Conservation (phyloP, 1,284 basidiomycete genomes). For the Jaminaea rosea region DNA sequence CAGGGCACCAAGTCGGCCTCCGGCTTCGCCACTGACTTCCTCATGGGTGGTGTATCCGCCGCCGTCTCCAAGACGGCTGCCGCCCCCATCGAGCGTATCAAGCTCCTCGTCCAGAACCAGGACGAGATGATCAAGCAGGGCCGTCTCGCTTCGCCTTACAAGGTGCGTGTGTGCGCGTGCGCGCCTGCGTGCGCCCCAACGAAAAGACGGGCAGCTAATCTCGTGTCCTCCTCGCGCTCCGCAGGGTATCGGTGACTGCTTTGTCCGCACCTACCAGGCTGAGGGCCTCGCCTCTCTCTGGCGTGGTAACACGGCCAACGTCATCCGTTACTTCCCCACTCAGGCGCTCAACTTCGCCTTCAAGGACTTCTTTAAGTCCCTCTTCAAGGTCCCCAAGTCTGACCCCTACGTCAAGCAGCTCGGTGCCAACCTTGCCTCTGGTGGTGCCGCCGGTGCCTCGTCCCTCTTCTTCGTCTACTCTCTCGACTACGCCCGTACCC, state of each 20-base stretch:
- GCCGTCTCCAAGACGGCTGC: slow-evolving; percentile 48
- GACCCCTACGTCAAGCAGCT: slow-evolving; percentile 47
- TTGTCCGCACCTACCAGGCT: slow-evolving; percentile 46
- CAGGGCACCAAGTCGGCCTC: slow-evolving; percentile 25
- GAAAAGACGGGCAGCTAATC: too few species aligned
- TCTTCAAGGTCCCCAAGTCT: slow-evolving; percentile 44
- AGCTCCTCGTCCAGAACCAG: slow-evolving; percentile 49
- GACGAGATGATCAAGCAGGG: slow-evolving; percentile 49
- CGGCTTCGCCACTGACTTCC: slow-evolving; percentile 43
- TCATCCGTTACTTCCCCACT: slow-evolving; percentile 48
- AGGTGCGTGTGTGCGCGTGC: too few species aligned
- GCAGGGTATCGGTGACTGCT: slow-evolving; percentile 46
- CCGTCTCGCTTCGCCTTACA: slow-evolving; percentile 46
- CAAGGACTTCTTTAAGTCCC: slow-evolving; percentile 48
- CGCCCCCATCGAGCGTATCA: slow-evolving; percentile 48
- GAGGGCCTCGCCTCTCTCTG: slow-evolving; percentile 47
- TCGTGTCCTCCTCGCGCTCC: neutral
- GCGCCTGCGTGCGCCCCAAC: too few species aligned
- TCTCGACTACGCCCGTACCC: slow-evolving; percentile 48
- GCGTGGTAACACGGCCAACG: slow-evolving; percentile 48
- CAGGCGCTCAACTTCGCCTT: slow-evolving; percentile 47
- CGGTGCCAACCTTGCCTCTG: slow-evolving; percentile 45
- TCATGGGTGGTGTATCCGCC: slow-evolving; percentile 40
- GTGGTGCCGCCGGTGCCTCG: slow-evolving; percentile 48
- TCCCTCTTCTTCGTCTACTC: slow-evolving; percentile 48